A percentile compares a stretch with the other conserved stretches of the same genome.
phyloP scores from a whole-genome alignment of 108 stramenopile species.

The Poteriospumella lacustris region DNA sequence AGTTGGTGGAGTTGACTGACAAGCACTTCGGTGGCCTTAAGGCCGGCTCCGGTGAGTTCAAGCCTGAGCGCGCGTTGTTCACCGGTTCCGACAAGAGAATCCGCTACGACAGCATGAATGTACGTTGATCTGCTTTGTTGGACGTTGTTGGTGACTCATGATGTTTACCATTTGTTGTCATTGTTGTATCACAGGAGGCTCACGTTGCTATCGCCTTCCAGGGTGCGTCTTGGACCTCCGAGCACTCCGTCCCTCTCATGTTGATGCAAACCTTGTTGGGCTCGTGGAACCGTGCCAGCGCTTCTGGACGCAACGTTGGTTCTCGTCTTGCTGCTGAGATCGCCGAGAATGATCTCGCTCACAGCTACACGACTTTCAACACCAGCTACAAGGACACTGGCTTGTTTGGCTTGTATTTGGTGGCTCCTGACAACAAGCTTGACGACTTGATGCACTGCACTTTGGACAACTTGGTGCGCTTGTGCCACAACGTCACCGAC shows the following conservation, averaged over 20 bases:
- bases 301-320: constrained; percentile 74
- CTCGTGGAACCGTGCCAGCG: constrained; percentile 79
- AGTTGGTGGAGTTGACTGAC: constrained; percentile 76
- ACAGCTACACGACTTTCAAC: constrained; percentile 89
- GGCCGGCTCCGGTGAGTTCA: constrained; percentile 31
- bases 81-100: constrained; percentile 86
- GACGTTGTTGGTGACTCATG: no score
- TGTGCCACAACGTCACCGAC: constrained; percentile 75
- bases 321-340: constrained; percentile 82
- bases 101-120: constrained; percentile 73
- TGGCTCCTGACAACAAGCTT: constrained; percentile 80
- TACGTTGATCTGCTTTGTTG: no score
- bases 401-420: constrained; percentile 91
- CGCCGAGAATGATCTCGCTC: constrained; percentile 74
- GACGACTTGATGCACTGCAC: constrained; percentile 76
- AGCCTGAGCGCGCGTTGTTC: constrained; percentile 69
- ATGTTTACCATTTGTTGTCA: no score
- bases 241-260: constrained; percentile 95
- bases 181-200: no score
- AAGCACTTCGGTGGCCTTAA: constrained; percentile 81
- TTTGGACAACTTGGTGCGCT: constrained; percentile 74
- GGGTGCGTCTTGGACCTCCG: constrained; percentile 90
- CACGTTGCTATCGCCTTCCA: constrained; percentile 92
- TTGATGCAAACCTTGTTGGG: constrained; percentile 93
- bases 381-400: constrained; percentile 99